These are phyloP conservation scores for Asterionellopsis glacialis DNA, from an alignment of 108 stramenopile species.

Conservation along the genomic window DNA sequence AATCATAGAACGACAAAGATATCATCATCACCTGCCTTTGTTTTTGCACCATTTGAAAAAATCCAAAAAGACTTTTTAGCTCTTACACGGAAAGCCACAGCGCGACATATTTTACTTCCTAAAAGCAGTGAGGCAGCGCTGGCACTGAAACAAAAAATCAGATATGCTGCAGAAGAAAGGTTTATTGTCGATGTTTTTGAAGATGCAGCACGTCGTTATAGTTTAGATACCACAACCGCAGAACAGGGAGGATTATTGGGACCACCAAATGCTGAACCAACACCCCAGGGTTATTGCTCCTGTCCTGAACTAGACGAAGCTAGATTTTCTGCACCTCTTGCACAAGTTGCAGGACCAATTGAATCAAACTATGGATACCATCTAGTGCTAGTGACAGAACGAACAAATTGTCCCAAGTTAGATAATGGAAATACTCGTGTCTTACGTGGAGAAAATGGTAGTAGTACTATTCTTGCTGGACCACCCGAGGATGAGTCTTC, in stretches of 20 bases:
- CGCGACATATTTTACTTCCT: constrained; percentile 54
- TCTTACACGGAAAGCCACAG: constrained; percentile 56
- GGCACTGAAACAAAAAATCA: constrained; percentile 48
- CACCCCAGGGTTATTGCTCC: constrained; percentile 59
- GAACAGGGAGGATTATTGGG: constrained; percentile 48
- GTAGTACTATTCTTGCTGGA: constrained; percentile 3
- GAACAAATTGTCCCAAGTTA: constrained; percentile 64
- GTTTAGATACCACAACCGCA: constrained; percentile 49
- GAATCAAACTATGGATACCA: constrained; percentile 56
- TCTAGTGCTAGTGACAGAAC: constrained; percentile 51
- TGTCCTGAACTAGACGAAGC: constrained; percentile 36
- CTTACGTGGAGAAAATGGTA: constrained; percentile 18
- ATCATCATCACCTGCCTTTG: not conserved
- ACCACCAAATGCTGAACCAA: constrained; percentile 7
- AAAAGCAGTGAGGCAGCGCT: constrained; percentile 42
- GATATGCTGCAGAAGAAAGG: constrained; percentile 21
- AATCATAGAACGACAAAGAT: no score
- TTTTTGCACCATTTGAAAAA: constrained; percentile 13
- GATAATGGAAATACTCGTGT: constrained; percentile 49
- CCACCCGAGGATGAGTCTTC: not conserved
- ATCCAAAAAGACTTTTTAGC: constrained; percentile 48
- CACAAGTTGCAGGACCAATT: constrained; percentile 45
- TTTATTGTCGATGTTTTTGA: constrained; percentile 57
- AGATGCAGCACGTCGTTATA: constrained; percentile 46
- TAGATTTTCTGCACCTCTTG: constrained; percentile 44